These are phyloP conservation scores for Clonostachys byssicola DNA, from an alignment of 2,329 filamentous ascomycete genomes.

Conservation along the genomic window DNA sequence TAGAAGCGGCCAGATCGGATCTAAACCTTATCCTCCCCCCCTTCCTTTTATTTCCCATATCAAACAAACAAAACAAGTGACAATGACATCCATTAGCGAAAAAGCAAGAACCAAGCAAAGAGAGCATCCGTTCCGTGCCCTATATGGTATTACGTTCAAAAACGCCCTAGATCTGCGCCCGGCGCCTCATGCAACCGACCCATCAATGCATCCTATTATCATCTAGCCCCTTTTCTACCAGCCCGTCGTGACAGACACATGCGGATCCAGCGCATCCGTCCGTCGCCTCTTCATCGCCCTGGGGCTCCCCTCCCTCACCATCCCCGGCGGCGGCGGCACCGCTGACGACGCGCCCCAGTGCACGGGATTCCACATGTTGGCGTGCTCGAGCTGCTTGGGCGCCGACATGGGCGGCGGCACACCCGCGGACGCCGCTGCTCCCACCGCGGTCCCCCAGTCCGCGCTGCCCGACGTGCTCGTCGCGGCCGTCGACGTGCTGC, in stretches of 20 bases:
- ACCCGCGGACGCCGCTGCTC: neutral
- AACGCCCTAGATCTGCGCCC: too few species aligned
- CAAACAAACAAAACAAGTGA: too few species aligned
- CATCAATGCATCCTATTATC: neutral
- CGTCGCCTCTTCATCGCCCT: constrained; percentile 29
- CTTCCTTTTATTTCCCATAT: too few species aligned
- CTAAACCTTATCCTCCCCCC: too few species aligned
- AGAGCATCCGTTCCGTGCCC: too few species aligned
- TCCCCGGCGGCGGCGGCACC: constrained; percentile 8
- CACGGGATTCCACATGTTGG: constrained; percentile 21
- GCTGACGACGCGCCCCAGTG: constrained; percentile 2
- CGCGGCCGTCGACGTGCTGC: constrained; percentile 12
- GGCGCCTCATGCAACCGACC: too few species aligned
- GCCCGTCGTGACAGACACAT: constrained; percentile 23
- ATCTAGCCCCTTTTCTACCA: constrained; percentile 13
- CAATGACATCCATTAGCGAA: too few species aligned
- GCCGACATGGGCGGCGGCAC: constrained; percentile 1
- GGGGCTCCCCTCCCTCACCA: constrained; percentile 22
- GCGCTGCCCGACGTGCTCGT: constrained; percentile 10
- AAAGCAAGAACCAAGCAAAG: too few species aligned
- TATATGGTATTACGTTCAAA: too few species aligned
- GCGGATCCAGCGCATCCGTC: constrained; percentile 20
- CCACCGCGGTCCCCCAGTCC: constrained; percentile 16
- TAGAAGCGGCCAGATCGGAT: too few species aligned
- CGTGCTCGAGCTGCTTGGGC: constrained; percentile 21